Conservation (phyloP, 2,329 filamentous ascomycete genomes). For the Keithomyces neogunnii region DNA sequence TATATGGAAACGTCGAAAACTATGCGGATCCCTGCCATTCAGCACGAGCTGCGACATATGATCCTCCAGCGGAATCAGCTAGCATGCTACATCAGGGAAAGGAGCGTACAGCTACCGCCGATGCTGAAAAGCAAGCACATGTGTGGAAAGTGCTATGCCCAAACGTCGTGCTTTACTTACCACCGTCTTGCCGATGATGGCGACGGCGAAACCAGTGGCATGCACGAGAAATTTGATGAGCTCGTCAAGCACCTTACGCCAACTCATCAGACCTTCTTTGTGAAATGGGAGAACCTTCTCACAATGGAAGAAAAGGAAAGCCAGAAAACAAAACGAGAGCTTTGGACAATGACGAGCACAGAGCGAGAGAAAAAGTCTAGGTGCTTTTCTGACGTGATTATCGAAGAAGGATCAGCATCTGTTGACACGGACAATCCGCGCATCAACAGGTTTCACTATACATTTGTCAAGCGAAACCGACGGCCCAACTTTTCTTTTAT, state of each 20-base stretch:
- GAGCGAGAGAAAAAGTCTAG: conserved; percentile 83
- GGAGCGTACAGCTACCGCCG: conserved; percentile 68
- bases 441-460: conserved; percentile 88
- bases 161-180: conserved; percentile 85
- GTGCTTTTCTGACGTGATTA: conserved; percentile 81
- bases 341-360: conserved; percentile 91
- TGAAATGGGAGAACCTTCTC: conserved; percentile 87
- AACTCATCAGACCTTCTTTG: conserved; percentile 72
- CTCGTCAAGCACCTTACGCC: conserved; percentile 69
- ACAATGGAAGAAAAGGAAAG: conserved; percentile 92
- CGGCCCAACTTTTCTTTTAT: conserved; percentile 68
- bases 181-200: conserved; percentile 85
- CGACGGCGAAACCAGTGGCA: conserved; percentile 68
- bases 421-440: conserved; percentile 65
- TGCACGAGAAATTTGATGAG: conserved; percentile 75
- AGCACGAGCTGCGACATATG: conserved; percentile 89
- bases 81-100: conserved; percentile 75
- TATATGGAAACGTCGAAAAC: conserved; percentile 90
- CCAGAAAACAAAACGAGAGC: conserved; percentile 76
- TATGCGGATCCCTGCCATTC: conserved; percentile 73
- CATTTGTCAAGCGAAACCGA: conserved; percentile 63
- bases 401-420: conserved; percentile 66
- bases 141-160: conserved; percentile 84
- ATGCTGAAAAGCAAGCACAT: conserved; percentile 78
- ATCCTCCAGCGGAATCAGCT: conserved; percentile 91